phyloP scores from a whole-genome alignment of 163 green algal genomes.

The Prototheca wickerhamii region DNA sequence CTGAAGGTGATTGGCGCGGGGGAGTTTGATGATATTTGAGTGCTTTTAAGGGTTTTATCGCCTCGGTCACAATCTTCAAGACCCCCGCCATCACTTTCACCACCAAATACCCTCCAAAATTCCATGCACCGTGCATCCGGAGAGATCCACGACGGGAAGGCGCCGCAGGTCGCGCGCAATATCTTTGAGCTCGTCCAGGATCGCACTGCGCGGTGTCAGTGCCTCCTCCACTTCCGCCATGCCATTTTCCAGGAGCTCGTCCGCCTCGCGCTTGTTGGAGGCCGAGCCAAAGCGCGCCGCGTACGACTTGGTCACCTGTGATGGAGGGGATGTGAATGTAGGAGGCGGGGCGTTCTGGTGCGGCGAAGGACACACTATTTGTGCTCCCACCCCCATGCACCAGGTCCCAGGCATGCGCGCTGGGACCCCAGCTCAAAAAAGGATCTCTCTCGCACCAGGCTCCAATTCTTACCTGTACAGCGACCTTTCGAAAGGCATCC shows the following conservation, averaged over 20 bases:
- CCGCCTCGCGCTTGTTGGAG: slow-evolving; percentile 53
- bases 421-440: too few species aligned
- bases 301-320: slow-evolving; percentile 72
- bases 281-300: slow-evolving; percentile 56
- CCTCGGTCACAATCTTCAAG: too few species aligned
- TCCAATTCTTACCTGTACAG: background rate
- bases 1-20: slow-evolving; percentile 13
- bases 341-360: background rate
- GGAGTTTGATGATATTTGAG: background rate
- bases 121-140: background rate
- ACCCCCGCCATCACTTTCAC: too few species aligned
- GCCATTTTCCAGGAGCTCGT: slow-evolving; percentile 52
- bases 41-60: background rate
- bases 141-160: slow-evolving; percentile 76
- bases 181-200: slow-evolving; percentile 71
- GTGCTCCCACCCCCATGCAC: background rate
- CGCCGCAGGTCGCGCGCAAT: slow-evolving; percentile 56
- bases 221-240: slow-evolving; percentile 17
- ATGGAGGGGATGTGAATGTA: background rate
- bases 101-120: too few species aligned
- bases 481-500: background rate
- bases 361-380: background rate
- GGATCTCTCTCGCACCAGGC: background rate
- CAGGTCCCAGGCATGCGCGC: background rate
- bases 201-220: background rate